phyloP scores from a whole-genome alignment of 2,329 filamentous ascomycete genomes.

The Fusarium xyrophilum region DNA sequence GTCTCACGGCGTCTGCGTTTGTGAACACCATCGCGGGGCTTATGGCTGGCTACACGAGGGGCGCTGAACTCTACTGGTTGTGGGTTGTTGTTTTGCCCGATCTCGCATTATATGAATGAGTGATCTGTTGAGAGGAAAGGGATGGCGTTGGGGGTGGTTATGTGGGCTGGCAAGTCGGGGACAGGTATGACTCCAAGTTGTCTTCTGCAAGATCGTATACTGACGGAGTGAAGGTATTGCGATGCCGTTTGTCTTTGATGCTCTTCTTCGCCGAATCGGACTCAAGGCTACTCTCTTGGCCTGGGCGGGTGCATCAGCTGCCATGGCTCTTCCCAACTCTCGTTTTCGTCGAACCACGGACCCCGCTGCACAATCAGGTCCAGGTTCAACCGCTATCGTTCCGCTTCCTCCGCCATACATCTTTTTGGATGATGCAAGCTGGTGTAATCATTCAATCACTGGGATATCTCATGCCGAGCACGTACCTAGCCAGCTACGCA shows the following conservation, averaged over 20 bases:
- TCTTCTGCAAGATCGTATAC: no score
- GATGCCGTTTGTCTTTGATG: conserved; percentile 59
- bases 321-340: conserved; percentile 50
- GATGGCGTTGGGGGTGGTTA: conserved; percentile 64
- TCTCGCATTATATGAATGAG: conserved; percentile 63
- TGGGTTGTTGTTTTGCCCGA: conserved; percentile 57
- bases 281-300: conserved; percentile 51
- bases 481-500: conserved; percentile 63
- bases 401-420: conserved; percentile 58
- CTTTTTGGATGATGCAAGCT: conserved; percentile 64
- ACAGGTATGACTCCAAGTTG: not conserved
- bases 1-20: conserved; percentile 59
- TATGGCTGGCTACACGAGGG: conserved; percentile 64
- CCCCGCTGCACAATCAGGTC: conserved; percentile 38
- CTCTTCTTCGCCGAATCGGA: conserved; percentile 55
- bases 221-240: conserved; percentile 47
- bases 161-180: conserved; percentile 59
- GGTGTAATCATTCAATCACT: conserved; percentile 64
- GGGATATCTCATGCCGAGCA: conserved; percentile 67
- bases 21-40: conserved; percentile 57
- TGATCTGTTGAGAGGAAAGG: conserved; percentile 63
- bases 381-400: conserved; percentile 43
- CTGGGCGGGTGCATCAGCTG: conserved; percentile 50
- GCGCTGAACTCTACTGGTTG: conserved; percentile 64
- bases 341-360: conserved; percentile 47